Conservation (phyloP, 2,329 filamentous ascomycete species). For the Colletotrichum euphorbiae region DNA sequence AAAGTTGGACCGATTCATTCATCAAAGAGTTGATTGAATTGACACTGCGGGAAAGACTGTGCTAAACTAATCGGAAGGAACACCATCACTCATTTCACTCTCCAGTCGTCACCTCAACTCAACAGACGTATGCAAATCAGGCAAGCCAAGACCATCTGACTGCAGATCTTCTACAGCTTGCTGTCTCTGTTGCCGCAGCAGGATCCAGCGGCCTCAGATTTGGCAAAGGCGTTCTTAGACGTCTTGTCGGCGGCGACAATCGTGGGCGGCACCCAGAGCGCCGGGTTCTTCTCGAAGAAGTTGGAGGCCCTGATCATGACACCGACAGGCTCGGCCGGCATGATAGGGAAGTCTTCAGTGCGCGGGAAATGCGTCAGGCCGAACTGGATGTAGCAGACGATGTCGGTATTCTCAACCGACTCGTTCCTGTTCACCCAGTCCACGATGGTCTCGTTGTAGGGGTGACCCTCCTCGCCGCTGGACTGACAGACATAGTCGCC, state of each 20-base stretch:
- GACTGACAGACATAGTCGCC: constrained; percentile 15
- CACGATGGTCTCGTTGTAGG: not conserved
- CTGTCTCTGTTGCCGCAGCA: not conserved
- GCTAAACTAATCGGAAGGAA: not conserved
- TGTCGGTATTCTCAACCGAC: constrained; percentile 64
- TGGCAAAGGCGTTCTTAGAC: not conserved
- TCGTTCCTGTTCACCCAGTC: constrained; percentile 49
- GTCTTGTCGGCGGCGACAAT: constrained; percentile 5
- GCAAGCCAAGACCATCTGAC: not conserved
- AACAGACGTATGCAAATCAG: not conserved
- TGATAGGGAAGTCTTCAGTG: constrained; percentile 69
- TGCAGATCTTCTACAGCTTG: not conserved
- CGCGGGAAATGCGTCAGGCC: constrained; percentile 65
- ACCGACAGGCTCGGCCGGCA: constrained; percentile 67
- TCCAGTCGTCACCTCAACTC: not conserved
- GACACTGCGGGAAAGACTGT: not conserved
- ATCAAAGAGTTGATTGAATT: not conserved
- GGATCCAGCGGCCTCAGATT: not conserved
- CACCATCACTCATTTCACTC: not conserved
- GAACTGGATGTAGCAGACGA: constrained; percentile 69
- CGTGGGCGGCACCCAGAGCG: constrained; percentile 47
- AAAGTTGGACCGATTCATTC: not conserved
- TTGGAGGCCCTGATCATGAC: constrained; percentile 62
- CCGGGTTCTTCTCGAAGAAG: constrained; percentile 63
- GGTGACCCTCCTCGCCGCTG: constrained; percentile 44